Evolutionary conservation across 306 rosid species (phyloP).

Genomic region (Argentina anserina): DNA sequence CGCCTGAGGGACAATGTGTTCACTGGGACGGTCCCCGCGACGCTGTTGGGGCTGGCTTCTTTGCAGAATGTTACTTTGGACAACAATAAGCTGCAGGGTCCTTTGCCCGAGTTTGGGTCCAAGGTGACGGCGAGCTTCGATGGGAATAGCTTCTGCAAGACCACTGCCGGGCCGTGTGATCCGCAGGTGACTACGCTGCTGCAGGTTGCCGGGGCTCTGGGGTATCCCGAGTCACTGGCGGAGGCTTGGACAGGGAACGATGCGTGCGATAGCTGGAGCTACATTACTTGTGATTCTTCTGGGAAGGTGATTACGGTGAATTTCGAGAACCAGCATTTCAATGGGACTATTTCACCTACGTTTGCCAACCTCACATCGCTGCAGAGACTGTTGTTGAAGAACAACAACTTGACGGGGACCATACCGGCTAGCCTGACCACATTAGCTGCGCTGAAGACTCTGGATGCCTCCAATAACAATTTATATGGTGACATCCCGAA

Average conservation of each 20-base stretch:
- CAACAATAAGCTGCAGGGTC: conserved; percentile 65
- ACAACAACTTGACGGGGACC: conserved; percentile 48
- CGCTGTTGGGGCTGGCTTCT: conserved; percentile 34
- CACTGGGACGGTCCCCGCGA: conserved; percentile 55
- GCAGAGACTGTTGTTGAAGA: conserved; percentile 37
- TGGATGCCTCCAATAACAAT: conserved; percentile 65
- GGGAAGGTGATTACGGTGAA: conserved; percentile 17
- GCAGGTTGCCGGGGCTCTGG: conserved; percentile 42
- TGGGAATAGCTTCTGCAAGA: conserved; percentile 55
- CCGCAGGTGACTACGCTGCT: conserved; percentile 44
- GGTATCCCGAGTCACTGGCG: conserved; percentile 41
- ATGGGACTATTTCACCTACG: conserved; percentile 64
- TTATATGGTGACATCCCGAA: conserved; percentile 53
- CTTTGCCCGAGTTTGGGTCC: conserved; percentile 40
- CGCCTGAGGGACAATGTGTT: conserved; percentile 72
- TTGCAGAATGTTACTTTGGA: conserved; percentile 48
- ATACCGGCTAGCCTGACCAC: conserved; percentile 44
- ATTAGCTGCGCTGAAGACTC: conserved; percentile 43
- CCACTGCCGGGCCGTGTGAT: conserved; percentile 48
- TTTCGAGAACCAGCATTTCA: conserved; percentile 34
- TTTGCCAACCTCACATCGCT: conserved; percentile 54
- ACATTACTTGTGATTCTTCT: conserved; percentile 36
- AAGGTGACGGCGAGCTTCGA: conserved; percentile 23
- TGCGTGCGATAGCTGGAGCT: conserved; percentile 46
- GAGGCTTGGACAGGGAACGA: conserved; percentile 44